Evolutionary conservation across 345 rosid species (phyloP).

Genomic region (Brassica nigra): DNA sequence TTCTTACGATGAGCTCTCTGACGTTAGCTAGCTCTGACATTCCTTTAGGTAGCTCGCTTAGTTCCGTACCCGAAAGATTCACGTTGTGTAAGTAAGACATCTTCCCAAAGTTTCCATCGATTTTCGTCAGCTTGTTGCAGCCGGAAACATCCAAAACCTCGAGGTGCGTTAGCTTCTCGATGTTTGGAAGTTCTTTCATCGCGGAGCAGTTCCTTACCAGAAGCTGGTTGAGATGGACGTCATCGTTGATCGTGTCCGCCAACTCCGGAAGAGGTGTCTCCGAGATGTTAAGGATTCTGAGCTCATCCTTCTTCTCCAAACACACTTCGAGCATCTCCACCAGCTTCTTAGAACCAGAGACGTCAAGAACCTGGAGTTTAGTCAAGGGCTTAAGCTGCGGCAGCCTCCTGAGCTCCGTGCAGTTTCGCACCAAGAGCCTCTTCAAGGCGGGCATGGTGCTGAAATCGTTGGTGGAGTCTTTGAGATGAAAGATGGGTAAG

Average conservation of each 20-base stretch:
- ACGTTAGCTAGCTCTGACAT: slow-evolving; percentile 29
- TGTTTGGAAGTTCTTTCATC: slow-evolving; percentile 38
- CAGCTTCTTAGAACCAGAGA: slow-evolving; percentile 38
- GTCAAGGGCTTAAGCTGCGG: slow-evolving; percentile 34
- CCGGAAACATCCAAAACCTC: slow-evolving; percentile 55
- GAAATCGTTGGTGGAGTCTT: not conserved
- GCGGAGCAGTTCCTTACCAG: slow-evolving; percentile 41
- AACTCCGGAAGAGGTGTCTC: slow-evolving; percentile 37
- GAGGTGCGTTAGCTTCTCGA: slow-evolving; percentile 36
- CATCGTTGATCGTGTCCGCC: slow-evolving; percentile 32
- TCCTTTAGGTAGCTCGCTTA: not conserved
- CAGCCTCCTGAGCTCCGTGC: slow-evolving; percentile 30
- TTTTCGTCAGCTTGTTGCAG: slow-evolving; percentile 20
- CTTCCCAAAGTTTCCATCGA: slow-evolving; percentile 27
- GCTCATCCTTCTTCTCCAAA: slow-evolving; percentile 34
- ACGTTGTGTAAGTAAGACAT: slow-evolving; percentile 27
- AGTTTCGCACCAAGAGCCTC: slow-evolving; percentile 29
- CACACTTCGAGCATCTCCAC: slow-evolving; percentile 42
- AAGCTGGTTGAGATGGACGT: slow-evolving; percentile 41
- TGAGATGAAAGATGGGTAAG: slow-evolving; percentile 47
- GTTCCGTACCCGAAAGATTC: slow-evolving; percentile 32
- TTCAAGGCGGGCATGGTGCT: slow-evolving; percentile 26
- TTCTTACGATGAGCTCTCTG: slow-evolving; percentile 16
- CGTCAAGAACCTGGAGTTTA: slow-evolving; percentile 42
- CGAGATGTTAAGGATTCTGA: slow-evolving; percentile 53